These are phyloP conservation scores for Colletotrichum destructivum DNA, from an alignment of 2,329 filamentous ascomycete genomes.

Conservation along the genomic window DNA sequence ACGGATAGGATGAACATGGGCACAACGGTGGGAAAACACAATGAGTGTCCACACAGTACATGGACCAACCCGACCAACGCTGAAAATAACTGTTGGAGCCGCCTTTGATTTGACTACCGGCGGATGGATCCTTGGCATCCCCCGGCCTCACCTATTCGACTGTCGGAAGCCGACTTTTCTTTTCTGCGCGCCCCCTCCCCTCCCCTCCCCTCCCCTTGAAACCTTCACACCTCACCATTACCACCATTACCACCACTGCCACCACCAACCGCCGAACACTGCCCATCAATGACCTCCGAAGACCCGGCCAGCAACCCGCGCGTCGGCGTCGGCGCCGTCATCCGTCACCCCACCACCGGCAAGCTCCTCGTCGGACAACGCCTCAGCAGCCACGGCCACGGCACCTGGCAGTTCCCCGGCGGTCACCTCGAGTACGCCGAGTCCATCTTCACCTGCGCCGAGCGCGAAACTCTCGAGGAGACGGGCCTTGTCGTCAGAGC, in stretches of 20 bases:
- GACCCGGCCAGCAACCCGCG: conserved; percentile 52
- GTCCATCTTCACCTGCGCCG: conserved; percentile 35
- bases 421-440: conserved; percentile 43
- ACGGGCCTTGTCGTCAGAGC: conserved; percentile 37
- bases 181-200: not conserved
- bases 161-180: not conserved
- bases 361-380: conserved; percentile 64
- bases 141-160: too few species aligned
- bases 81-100: too few species aligned
- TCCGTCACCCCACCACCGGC: conserved; percentile 56
- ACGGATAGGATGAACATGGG: too few species aligned
- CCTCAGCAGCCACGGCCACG: conserved; percentile 59
- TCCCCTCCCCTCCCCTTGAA: not conserved
- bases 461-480: conserved; percentile 43
- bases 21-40: too few species aligned
- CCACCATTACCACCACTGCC: not conserved
- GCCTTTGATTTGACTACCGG: too few species aligned
- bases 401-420: conserved; percentile 38
- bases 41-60: too few species aligned
- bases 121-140: too few species aligned
- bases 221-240: not conserved
- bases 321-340: conserved; percentile 65
- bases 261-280: too few species aligned
- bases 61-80: too few species aligned
- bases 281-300: not conserved